Conservation (phyloP, 495 filamentous ascomycete species). For the Oleoguttula mirabilis region DNA sequence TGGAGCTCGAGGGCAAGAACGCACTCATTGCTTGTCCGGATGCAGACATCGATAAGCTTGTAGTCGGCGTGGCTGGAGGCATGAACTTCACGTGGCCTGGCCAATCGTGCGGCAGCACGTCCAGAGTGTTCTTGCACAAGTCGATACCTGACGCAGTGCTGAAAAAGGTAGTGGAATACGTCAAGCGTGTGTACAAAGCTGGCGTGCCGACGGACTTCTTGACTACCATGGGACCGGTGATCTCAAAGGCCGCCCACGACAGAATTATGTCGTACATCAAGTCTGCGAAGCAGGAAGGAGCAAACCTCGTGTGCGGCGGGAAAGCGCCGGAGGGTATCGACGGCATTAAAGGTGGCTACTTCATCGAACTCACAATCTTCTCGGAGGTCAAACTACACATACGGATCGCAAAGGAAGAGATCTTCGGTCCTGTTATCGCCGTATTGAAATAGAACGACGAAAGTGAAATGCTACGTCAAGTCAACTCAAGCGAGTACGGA, state of each 20-base stretch:
- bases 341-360: conserved; percentile 32
- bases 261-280: conserved; percentile 74
- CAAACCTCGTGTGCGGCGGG: conserved; percentile 64
- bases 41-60: conserved; percentile 74
- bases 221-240: conserved; percentile 85
- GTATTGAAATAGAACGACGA: conserved; percentile 25
- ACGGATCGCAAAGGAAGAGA: conserved; percentile 34
- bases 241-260: conserved; percentile 78
- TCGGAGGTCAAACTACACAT: conserved; percentile 31
- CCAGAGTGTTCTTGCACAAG: conserved; percentile 77
- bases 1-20: conserved; percentile 86
- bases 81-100: conserved; percentile 59
- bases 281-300: conserved; percentile 72
- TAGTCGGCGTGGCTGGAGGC: conserved; percentile 26
- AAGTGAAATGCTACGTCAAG: conserved; percentile 10
- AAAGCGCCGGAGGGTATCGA: conserved; percentile 28
- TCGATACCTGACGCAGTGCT: conserved; percentile 70
- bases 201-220: conserved; percentile 77
- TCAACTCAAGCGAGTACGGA: conserved; percentile 15
- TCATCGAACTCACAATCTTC: conserved; percentile 40
- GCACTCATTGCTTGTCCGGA: conserved; percentile 81
- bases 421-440: conserved; percentile 39
- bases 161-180: conserved; percentile 53
- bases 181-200: conserved; percentile 57
- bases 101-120: conserved; percentile 84